Evolutionary conservation across 2,329 filamentous ascomycete genomes (phyloP), one percentile per base, ranked within the genome.

Genomic region (Neonectria punicea): DNA sequence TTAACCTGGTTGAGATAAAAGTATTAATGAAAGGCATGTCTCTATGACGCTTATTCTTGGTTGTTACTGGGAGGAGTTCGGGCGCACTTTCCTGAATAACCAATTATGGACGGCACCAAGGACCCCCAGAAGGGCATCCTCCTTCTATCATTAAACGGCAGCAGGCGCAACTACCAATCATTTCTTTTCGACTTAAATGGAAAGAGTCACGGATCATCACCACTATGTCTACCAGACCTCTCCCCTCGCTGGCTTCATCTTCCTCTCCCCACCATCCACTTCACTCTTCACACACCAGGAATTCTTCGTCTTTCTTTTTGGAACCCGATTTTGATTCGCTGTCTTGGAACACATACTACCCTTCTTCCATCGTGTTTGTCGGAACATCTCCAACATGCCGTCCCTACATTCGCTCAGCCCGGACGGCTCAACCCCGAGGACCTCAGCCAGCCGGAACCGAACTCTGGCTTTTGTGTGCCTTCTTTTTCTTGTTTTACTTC

Each of bases 341-440:
- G 53, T 75, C 68, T 76, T 75, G 73, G 68, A 62, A 68, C 61
- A 58, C 67, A 75, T 72, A 54, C 68, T 74, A 68, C 53, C 43
- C 44, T 43, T 28, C 43, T 47, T 34, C 25, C 39, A 49, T 50
- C 20, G 47, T 18, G 41, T 51, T 55, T 53, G 22, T 54, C 14
- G 43, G 32, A 32, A 28, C 20, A 16, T 53, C 13, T 34, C 47
- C 54, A 34, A 43, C 32, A 49, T 51, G 39, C n/a, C 47, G 41
- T 34, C 47, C 30, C 20, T 36, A n/a, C 49, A 50, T 34, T 47
- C 46, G 56, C 34, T 30, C 41, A 49, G 25, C 30, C 14, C 41
- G 18, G 43, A 36, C 36, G 54, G 57, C 59, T 49, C 57, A 7
- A 6, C 32, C 8, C n/a, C 30, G 2, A 55, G 56, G 22, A 34